Base-by-base conservation (phyloP, 176 grass and related monocot genomes). In the Puccinellia tenuiflora region DNA sequence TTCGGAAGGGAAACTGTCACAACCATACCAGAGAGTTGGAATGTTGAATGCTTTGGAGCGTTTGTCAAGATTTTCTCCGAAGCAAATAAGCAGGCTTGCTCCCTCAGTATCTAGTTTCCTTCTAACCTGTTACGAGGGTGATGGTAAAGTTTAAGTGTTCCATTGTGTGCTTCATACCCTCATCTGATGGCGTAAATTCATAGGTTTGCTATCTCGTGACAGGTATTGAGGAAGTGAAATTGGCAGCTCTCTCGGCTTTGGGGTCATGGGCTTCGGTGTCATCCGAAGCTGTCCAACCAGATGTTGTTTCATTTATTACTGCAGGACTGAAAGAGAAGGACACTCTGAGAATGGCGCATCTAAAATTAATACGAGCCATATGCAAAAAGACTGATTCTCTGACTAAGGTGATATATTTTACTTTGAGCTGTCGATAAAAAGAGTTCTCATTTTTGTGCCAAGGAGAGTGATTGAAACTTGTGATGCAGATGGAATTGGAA, bases 181-280 rank as follows among this genome's bases (percentile, higher is more conserved):
- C 21, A 53, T 64, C 25, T 48, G 70, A 28, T 31, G 6, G 9
- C 53, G 28, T 53, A 45, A 21, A 37, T 71, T 90, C 43, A 77
- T 82, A 43, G 6, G 61, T 83, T 69, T 74, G 38, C 63, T 83
- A 62, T 68, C 53, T 80, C 68, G 86, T 92, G 73, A 84, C 71
- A 97, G 95, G 90, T 73, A 93, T 94, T 76, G 95, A 97, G 82
- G 95, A 97, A 76, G 95, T 94, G 80, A 97, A 94, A 86, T 60
- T 97, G 92, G 88, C 88, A 66, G 82, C 91, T 68, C 84, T 97
- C 67, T 88, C 78, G 64, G 84, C 88, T 54, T 82, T 97, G 83
- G 84, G 88, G 48, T 92, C 92, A 60, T 97, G 92, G 95, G 78
- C 85, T 76, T 89, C 46, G 5, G 84, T 75, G 78, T 94, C 88